Conservation (phyloP, 306 rosid species). For the Luffa acutangula region DNA sequence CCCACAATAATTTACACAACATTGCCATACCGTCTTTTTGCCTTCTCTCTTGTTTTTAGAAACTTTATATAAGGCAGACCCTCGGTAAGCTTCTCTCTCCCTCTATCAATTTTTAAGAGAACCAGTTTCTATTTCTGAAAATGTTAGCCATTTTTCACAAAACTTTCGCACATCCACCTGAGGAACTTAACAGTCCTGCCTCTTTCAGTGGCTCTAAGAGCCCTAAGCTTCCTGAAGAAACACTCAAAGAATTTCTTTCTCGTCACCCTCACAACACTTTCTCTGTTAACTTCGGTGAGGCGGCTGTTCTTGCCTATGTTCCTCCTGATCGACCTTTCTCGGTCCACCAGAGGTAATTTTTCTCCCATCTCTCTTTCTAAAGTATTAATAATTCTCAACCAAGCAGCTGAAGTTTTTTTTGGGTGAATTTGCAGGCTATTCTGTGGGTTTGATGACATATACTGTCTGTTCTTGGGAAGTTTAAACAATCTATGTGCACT, state of each 20-base stretch:
- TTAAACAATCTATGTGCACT: conserved; percentile 56
- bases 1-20: conserved; percentile 14
- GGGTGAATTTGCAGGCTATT: conserved; percentile 40
- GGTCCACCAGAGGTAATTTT: conserved; percentile 44
- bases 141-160: conserved; percentile 92
- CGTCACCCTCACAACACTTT: conserved; percentile 56
- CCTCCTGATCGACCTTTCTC: conserved; percentile 36
- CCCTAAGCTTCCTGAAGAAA: conserved; percentile 81
- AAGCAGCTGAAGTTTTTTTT: background rate
- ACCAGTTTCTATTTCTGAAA: background rate
- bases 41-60: background rate
- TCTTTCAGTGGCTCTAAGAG: conserved; percentile 54
- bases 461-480: conserved; percentile 75
- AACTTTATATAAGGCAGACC: background rate
- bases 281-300: conserved; percentile 57
- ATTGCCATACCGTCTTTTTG: background rate
- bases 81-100: background rate
- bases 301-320: conserved; percentile 84
- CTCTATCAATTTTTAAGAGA: background rate
- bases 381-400: background rate
- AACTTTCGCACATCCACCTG: conserved; percentile 89
- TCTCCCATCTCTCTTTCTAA: background rate
- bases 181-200: conserved; percentile 86
- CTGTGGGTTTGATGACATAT: conserved; percentile 82
- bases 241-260: conserved; percentile 57